Conservation (phyloP, 805 yeast genomes). For the Pichia rugopelliculosa region DNA sequence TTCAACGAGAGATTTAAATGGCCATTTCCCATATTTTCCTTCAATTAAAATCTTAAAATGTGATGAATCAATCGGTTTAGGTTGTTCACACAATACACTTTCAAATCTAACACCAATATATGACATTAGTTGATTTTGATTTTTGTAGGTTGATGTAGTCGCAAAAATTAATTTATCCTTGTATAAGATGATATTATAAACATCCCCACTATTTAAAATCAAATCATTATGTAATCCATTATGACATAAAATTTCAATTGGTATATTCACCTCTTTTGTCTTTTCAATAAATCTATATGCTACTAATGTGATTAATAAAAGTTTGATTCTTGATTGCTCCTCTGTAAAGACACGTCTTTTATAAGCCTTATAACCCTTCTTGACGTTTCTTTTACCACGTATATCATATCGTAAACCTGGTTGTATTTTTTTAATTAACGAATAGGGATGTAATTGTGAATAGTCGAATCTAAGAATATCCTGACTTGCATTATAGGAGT, state of each 20-base stretch:
- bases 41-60: slow-evolving; percentile 11
- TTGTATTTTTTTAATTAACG: not conserved
- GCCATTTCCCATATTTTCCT: slow-evolving; percentile 10
- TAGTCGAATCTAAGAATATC: not conserved
- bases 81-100: slow-evolving; percentile 5
- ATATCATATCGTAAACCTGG: not conserved
- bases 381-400: not conserved
- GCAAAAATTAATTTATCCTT: slow-evolving; percentile 10
- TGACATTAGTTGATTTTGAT: slow-evolving; percentile 4
- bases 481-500: not conserved
- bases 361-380: not conserved
- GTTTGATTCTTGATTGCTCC: slow-evolving; percentile 3
- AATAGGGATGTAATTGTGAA: not conserved
- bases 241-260: slow-evolving; percentile 8
- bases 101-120: slow-evolving; percentile 16
- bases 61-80: slow-evolving; percentile 3
- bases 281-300: slow-evolving; percentile 6
- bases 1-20: slow-evolving; percentile 13
- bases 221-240: slow-evolving; percentile 13
- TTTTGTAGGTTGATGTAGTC: slow-evolving; percentile 6
- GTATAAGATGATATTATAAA: slow-evolving; percentile 9
- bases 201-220: not conserved
- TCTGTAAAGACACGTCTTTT: not conserved
- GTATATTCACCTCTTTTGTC: not conserved
- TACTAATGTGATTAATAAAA: slow-evolving; percentile 4